Base-by-base conservation (phyloP, 1,284 basidiomycete genomes). In the Trametes hirsuta region DNA sequence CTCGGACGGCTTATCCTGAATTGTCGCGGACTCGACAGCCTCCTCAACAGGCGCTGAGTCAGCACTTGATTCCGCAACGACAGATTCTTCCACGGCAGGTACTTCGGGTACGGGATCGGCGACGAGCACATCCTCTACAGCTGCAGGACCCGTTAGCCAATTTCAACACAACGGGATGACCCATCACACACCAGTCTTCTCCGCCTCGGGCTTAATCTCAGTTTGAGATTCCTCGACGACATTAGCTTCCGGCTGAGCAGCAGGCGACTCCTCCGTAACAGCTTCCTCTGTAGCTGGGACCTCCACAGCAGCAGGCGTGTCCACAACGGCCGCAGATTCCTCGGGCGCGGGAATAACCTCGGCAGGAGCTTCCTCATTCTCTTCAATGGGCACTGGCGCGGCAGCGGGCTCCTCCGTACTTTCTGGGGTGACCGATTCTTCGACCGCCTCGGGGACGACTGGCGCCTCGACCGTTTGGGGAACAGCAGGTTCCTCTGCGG, bases 1-100 rank as follows among this genome's bases (percentile, higher is more conserved):
- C 34, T 41, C 10, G 37, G 42, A 4, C 6, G 34, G 55, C 50
- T 55, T 56, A 58, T 62, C 57, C 11, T 35, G 34, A n/a, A 25
- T 4, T 9, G 37, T 36, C 12, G 45, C 42, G 18, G 57, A 22
- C 2, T 40, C 34, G 2, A 45, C 9, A 5, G 25, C 22, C 14
- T 45, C 54, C 14, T 49, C 62, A 11, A 21, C 42, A 3, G 22
- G 44, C n/a, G 49, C 42, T 10, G 53, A 35, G 35, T 55, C 53
- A 53, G 35, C 42, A 6, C 6, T 15, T 11, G 34, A 21, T 21
- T 46, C 52, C 34, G 37, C 48, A n/a, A 25, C 37, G 6, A 36
- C 36, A 6, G 12, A 25, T n/a, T 49, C 12, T 9, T 41, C 53
- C 15, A 41, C 52, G 6, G 30, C 35, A 46, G 50, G 24, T 39